These are phyloP conservation scores for Colletotrichum viniferum DNA, from an alignment of 2,329 filamentous ascomycete species.

Conservation along the genomic window DNA sequence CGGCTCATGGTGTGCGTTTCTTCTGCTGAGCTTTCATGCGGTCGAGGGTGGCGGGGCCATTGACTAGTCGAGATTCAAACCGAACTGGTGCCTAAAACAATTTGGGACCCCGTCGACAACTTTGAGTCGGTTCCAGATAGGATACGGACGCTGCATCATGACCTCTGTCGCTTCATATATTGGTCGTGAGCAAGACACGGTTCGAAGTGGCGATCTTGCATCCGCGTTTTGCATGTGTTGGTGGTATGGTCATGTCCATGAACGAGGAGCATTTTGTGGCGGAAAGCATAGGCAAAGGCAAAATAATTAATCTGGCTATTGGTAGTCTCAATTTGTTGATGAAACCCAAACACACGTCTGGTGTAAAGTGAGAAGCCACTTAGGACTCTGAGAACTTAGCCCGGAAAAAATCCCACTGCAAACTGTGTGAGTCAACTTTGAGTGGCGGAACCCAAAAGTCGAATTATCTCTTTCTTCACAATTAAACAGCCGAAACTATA, in stretches of 20 bases:
- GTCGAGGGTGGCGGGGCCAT: neutral
- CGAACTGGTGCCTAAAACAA: neutral
- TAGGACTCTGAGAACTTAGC: neutral
- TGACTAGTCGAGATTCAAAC: neutral
- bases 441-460: constrained; percentile 1
- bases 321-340: neutral
- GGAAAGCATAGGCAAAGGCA: neutral
- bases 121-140: neutral
- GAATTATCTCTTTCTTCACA: neutral
- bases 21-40: neutral
- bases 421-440: constrained; percentile 6
- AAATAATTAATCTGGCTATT: neutral
- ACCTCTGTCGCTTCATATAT: neutral
- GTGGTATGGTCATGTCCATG: neutral
- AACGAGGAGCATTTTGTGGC: neutral
- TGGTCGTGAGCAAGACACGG: neutral
- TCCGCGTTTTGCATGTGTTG: neutral
- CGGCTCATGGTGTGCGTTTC: neutral
- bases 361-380: neutral
- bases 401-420: neutral
- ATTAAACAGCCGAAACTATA: neutral
- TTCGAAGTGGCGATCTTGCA: neutral
- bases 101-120: neutral
- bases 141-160: neutral
- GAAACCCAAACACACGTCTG: neutral